Evolutionary conservation across 2,329 filamentous ascomycete genomes (phyloP).

Genomic region (Lasiodiplodia sp.): DNA sequence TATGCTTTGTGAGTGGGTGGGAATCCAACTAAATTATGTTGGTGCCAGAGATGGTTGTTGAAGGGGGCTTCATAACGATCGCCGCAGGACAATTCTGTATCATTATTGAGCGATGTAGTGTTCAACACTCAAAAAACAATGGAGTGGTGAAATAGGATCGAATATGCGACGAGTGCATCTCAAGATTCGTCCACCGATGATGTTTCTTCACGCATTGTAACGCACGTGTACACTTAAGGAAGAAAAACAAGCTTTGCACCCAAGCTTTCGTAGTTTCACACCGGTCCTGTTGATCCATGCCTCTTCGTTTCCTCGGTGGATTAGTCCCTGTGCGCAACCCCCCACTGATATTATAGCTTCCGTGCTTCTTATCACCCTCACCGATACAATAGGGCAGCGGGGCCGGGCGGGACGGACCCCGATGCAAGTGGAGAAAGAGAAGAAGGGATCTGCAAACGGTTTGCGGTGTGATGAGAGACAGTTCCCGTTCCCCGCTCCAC

Average conservation of each 20-base stretch:
- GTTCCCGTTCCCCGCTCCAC: too few relatives aligned
- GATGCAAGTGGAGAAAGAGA: too few relatives aligned
- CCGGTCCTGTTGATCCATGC: background rate
- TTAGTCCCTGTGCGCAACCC: background rate
- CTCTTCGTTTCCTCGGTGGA: background rate
- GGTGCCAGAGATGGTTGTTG: background rate
- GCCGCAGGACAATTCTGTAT: background rate
- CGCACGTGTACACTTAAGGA: background rate
- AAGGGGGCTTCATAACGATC: background rate
- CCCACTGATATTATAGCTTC: background rate
- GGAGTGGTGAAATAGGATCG: background rate
- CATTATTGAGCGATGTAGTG: background rate
- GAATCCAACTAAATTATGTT: background rate
- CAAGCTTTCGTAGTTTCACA: background rate
- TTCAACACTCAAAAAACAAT: background rate
- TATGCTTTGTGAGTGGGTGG: background rate
- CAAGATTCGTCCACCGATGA: background rate
- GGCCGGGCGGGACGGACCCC: too few relatives aligned
- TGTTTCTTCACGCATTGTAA: background rate
- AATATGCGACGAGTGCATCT: background rate
- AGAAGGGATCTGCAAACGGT: too few relatives aligned
- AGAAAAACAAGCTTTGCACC: background rate
- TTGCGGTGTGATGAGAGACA: too few relatives aligned
- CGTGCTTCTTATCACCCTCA: background rate
- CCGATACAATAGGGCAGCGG: too few relatives aligned